Evolutionary conservation across 305 asterid genomes (phyloP), one percentile per base, ranked within the genome.

Genomic region (Solanum hybrid): DNA sequence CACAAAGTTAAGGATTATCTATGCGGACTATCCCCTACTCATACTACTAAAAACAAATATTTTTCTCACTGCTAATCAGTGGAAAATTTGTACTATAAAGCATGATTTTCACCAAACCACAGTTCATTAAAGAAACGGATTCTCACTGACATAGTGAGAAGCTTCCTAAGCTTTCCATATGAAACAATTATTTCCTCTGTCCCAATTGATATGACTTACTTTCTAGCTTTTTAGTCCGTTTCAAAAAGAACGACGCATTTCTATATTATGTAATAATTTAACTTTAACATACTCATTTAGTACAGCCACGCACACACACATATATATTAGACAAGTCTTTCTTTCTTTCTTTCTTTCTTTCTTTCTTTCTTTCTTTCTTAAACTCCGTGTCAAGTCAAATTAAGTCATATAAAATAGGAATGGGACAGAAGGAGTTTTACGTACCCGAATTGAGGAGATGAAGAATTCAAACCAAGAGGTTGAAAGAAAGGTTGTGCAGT

Each of bases 391-490:
- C 26, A 61, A 61, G 26, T 61, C 26, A 61, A 61, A 61, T 10
- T 61, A 61, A 61, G 2, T 61, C 71, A 61, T 61, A 61, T 61
- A 61, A 61, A 61, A 3, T 61, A 10, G 2, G 26, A 20, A 42
- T 42, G 61, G 7, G 20, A 46, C 8, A 5, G 1, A 46, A 14
- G 64, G 22, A 5, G 22, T 46, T 13, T 46, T 61, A 61, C 71
- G 26, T 8, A 91, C 92, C 92, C 90, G 42, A 89, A n/a, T 5
- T 89, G 92, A 37, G 89, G 57, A 33, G 89, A 22, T 28, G 88
- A 34, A 40, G 89, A 86, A 81, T 91, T 91, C 81, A 91, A 39
- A 86, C 91, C 89, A 57, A 78, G 71, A 80, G 91, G 92, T 57
- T 89, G 90, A 35, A 81, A 91, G 71, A 89, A 79, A 20, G 89